Percentiles rank a stretch among this genome's conserved stretches.
phyloP scores from a whole-genome alignment of 352 stramenopile genomes.

The Pythium sp. region DNA sequence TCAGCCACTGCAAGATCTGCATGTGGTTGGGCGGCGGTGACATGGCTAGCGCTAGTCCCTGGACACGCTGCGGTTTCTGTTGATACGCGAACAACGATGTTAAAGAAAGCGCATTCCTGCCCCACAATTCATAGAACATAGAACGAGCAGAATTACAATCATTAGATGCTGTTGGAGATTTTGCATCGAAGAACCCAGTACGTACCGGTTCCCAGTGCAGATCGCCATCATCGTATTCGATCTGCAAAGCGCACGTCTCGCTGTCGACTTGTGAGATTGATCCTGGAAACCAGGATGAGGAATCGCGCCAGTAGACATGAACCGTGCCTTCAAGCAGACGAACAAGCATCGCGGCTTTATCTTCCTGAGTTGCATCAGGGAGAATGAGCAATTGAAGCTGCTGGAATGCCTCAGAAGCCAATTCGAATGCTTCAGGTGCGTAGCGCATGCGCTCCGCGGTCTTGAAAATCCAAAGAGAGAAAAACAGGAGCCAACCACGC shows the following conservation, averaged over 20 bases:
- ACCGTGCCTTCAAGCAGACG: constrained; percentile 19
- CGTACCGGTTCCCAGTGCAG: constrained; percentile 40
- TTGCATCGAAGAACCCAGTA: too few relatives aligned
- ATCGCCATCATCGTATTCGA: constrained; percentile 55
- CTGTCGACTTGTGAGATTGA: constrained; percentile 17
- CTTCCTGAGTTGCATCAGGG: background rate
- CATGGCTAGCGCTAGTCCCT: background rate
- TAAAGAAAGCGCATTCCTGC: constrained; percentile 31
- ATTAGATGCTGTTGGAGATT: too few relatives aligned
- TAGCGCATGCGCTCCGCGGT: constrained; percentile 9
- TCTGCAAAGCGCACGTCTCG: constrained; percentile 21
- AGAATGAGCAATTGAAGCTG: constrained; percentile 36
- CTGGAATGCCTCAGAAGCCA: constrained; percentile 16
- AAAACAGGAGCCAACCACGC: too few relatives aligned
- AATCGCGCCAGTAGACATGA: constrained; percentile 40
- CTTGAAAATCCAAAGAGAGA: background rate
- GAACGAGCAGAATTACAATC: too few relatives aligned
- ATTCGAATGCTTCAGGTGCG: constrained; percentile 11
- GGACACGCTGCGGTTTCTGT: background rate
- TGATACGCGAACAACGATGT: constrained; percentile 23
- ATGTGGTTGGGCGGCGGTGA: background rate
- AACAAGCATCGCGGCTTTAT: background rate
- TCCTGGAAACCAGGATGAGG: constrained; percentile 42
- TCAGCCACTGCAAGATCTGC: background rate
- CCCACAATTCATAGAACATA: too few relatives aligned